Conservation (phyloP, 495 filamentous ascomycete genomes). For the Aspergillus funiculosus region DNA sequence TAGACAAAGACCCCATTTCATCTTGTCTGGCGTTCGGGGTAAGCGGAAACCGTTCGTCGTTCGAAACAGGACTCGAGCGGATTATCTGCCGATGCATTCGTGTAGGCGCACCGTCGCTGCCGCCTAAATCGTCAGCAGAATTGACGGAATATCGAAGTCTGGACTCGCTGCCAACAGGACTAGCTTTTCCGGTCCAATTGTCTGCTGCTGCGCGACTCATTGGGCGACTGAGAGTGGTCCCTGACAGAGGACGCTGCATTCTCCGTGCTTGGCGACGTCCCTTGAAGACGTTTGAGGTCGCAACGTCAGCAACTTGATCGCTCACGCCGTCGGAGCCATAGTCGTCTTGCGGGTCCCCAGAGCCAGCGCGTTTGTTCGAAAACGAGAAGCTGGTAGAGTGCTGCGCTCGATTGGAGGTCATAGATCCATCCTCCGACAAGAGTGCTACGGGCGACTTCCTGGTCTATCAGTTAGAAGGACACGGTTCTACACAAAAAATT, state of each 20-base stretch:
- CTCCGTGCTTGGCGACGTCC: constrained; percentile 12
- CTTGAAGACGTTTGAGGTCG: constrained; percentile 12
- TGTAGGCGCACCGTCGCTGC: background rate
- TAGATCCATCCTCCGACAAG: constrained; percentile 22
- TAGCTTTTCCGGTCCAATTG: constrained; percentile 10
- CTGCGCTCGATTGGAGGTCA: constrained; percentile 22
- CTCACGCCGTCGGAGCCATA: constrained; percentile 22
- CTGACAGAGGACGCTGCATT: constrained; percentile 11
- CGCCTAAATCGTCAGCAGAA: constrained; percentile 7
- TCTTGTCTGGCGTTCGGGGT: constrained; percentile 6
- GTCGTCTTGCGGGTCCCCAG: constrained; percentile 20
- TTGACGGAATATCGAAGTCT: constrained; percentile 9
- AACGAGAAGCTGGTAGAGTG: constrained; percentile 22
- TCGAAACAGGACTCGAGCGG: constrained; percentile 12
- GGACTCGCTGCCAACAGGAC: constrained; percentile 10
- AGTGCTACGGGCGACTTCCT: constrained; percentile 19
- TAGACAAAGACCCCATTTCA: constrained; percentile 5
- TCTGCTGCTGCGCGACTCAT: constrained; percentile 11
- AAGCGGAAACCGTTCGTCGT: constrained; percentile 8
- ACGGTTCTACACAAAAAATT: background rate
- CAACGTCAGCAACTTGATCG: constrained; percentile 15
- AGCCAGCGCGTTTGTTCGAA: constrained; percentile 19
- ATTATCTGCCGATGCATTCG: constrained; percentile 6
- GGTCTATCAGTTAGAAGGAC: constrained; percentile 4
- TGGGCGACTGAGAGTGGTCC: constrained; percentile 7